Base-by-base conservation (phyloP, 352 stramenopile genomes). In the Phytophthora aleatoria region DNA sequence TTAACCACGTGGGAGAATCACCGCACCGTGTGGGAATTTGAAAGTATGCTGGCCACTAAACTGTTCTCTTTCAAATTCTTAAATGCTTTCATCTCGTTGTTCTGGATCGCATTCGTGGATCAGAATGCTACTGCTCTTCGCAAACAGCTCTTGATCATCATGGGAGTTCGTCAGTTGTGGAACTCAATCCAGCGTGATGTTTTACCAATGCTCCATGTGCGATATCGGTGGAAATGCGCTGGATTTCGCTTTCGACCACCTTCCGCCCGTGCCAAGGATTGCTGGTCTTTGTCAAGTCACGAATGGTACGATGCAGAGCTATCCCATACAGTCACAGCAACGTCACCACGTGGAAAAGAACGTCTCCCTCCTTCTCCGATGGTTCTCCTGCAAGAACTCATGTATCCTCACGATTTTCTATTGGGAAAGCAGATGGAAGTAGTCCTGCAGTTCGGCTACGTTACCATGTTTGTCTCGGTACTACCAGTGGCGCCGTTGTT, bases 381-480 rank as follows among this genome's bases (percentile, higher is more conserved):
- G 28, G 74, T 94, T 30, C 59, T 86, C 13, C 53, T 91, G 43
- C 85, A 93, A 48, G 79, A 91, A 44, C 71, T 91, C 44, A 91
- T 93, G 85, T 67, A 85, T 49, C 75, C 81, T 10, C 80, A 77
- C 15, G 77, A 90, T 50, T 86, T 90, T 24, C 53, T 94, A 35
- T 73, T 94, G 75, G 74, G 71, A 54, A 94, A 94, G 60, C 83
- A 94, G 38, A 91, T 91, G 76, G 85, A 94, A 55, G 60, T 87
- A 10, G 73, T 94, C 41, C 64, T 94, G n/a, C 83, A 91, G 85
- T 97, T 98, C 64, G 93, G 94, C 43, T 98, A 98, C 71, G 85
- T 98, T 41, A 98, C 92, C 33, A 89, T 98, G 73, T 98, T 98
- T 72, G 91, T 96, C 2, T 93, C 85, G 0, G 95, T 96, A 41